phyloP scores from a whole-genome alignment of 371 early-diverging fungal species.

The Circinella minor region DNA sequence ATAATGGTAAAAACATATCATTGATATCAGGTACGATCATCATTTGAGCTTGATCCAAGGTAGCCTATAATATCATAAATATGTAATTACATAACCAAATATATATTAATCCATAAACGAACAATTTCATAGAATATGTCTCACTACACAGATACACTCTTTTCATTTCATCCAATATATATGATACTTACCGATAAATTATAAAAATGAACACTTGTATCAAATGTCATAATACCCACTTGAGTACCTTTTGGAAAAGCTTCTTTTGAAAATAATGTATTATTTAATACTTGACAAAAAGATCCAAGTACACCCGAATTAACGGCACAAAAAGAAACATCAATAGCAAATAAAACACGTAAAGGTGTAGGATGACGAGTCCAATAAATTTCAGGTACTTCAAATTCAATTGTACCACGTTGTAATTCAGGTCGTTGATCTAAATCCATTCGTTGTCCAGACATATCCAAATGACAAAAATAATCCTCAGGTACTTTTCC shows the following conservation, averaged over 20 bases:
- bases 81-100: too few relatives aligned
- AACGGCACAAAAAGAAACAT: slow-evolving; percentile 87
- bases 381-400: slow-evolving; percentile 81
- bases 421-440: slow-evolving; percentile 90
- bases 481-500: slow-evolving; percentile 80
- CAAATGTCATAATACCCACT: slow-evolving; percentile 92
- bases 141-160: too few relatives aligned
- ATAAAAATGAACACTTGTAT: slow-evolving; percentile 94
- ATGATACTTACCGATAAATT: slow-evolving; percentile 70
- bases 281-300: slow-evolving; percentile 67
- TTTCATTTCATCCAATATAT: too few relatives aligned
- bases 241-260: slow-evolving; percentile 60
- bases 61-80: slow-evolving; percentile 40
- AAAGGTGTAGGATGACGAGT: slow-evolving; percentile 70
- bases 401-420: slow-evolving; percentile 89
- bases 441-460: slow-evolving; percentile 84
- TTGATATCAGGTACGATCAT: slow-evolving; percentile 92
- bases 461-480: slow-evolving; percentile 93
- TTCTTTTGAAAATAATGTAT: slow-evolving; percentile 67
- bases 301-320: slow-evolving; percentile 81
- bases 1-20: slow-evolving; percentile 93
- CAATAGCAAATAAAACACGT: slow-evolving; percentile 88
- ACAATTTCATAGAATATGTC: too few relatives aligned
- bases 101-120: too few relatives aligned
- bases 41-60: slow-evolving; percentile 89